Conservation (phyloP, 2,329 filamentous ascomycete species). For the Gaeumannomyces sp. region DNA sequence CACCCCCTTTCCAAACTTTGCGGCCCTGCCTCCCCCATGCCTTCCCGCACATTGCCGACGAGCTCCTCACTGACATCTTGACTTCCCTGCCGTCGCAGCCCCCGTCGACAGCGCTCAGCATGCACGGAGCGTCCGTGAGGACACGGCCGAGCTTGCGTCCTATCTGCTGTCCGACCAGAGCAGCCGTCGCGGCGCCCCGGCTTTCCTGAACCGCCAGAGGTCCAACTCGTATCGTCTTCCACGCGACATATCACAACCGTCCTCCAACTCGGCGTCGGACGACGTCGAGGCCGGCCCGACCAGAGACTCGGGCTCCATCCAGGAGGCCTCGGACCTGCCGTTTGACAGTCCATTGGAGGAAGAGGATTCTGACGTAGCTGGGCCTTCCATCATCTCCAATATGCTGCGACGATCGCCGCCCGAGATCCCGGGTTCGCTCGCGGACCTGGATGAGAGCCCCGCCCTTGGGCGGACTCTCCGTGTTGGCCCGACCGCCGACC, state of each 20-base stretch:
- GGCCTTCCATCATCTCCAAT: slow-evolving; percentile 41
- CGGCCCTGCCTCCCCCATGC: not conserved
- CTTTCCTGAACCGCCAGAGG: slow-evolving; percentile 37
- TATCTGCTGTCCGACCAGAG: slow-evolving; percentile 67
- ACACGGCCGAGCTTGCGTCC: slow-evolving; percentile 80
- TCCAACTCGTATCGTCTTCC: slow-evolving; percentile 27
- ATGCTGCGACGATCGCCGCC: slow-evolving; percentile 45
- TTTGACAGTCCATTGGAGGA: slow-evolving; percentile 32
- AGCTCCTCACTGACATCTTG: not conserved
- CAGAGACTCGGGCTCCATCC: slow-evolving; percentile 44
- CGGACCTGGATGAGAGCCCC: slow-evolving; percentile 19
- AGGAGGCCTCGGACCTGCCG: slow-evolving; percentile 52
- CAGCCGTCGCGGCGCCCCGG: slow-evolving; percentile 31
- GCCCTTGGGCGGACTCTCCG: not conserved
- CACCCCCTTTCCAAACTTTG: not conserved
- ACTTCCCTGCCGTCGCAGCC: slow-evolving; percentile 25
- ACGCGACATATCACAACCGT: slow-evolving; percentile 16
- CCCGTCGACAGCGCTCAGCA: slow-evolving; percentile 65
- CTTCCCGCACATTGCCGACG: not conserved
- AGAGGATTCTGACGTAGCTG: slow-evolving; percentile 19
- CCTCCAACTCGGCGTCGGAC: slow-evolving; percentile 23
- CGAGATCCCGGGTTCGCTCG: slow-evolving; percentile 12
- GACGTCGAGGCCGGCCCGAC: slow-evolving; percentile 15
- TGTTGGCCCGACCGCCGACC: not conserved
- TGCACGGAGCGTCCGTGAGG: slow-evolving; percentile 73